Evolutionary conservation across 768 basidiomycete genomes (phyloP), one percentile per base, ranked within the genome.

Genomic region (Russula sp.): DNA sequence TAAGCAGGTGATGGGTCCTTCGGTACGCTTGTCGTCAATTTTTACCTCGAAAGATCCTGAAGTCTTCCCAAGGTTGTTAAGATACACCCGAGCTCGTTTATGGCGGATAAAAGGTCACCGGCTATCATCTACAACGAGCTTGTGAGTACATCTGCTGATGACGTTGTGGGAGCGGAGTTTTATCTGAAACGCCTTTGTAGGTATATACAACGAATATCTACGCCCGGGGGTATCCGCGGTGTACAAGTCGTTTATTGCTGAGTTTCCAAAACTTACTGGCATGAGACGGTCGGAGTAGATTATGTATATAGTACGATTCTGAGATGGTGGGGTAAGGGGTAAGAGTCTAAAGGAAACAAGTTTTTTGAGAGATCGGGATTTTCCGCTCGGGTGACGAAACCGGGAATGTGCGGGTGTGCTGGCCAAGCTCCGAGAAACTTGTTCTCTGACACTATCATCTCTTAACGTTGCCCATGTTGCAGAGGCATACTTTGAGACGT

Each of bases 111-210:
- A 72, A 92, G 90, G 72, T 84, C 87, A 0, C 86, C 87, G 0
- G 92, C 89, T 6, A 93, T 99, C 66, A 82, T 99, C 42, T 99
- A 91, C 72, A 89, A 96, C 73, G 97, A 99, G 72, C 76, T 99
- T 72, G 96, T 97, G 66, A 71, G 88, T 78, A 22, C 2, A 30
- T 44, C 24, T 13, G 13, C 36, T 5, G 8, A 11, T n/a, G n/a
- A 42, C 9, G 3, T 48, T 63, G 1, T 38, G 51, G 14, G 36
- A 28, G 2, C 22, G 42, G 24, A 40, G 57, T 46, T 34, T 11
- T 66, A 36, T 61, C 30, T 55, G 48, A 56, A 51, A 59, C 36
- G 44, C 8, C 3, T 38, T 22, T 22, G 8, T 70, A 92, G 89
- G 79, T 92, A 54, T 86, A 87, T 71, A 94, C 92, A 18, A 89